Conservation (phyloP, 177 flowering plant species). For the Vitis hybrid region DNA sequence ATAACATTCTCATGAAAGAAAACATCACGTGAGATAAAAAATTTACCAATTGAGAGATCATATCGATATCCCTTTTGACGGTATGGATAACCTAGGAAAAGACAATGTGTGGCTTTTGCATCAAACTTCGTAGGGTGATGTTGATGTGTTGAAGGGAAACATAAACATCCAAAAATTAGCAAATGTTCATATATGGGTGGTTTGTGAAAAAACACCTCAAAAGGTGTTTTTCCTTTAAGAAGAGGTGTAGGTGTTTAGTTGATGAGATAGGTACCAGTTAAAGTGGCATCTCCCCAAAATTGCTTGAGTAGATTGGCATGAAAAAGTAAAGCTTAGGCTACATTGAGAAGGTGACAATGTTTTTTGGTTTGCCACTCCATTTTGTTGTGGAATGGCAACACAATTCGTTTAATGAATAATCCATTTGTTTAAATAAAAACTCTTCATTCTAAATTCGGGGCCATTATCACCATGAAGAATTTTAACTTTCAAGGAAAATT, state of each 20-base stretch:
- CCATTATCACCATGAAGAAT: constrained; percentile 7
- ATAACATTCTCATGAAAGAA: too few species aligned
- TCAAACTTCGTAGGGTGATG: constrained; percentile 15
- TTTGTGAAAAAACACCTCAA: constrained; percentile 14
- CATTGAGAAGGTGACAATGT: constrained; percentile 14
- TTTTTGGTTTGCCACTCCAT: constrained; percentile 6
- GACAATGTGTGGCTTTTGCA: constrained; percentile 8
- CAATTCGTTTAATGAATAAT: constrained; percentile 15
- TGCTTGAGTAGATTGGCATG: constrained; percentile 11
- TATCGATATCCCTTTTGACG: not conserved
- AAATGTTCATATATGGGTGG: constrained; percentile 13
- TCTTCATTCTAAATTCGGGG: constrained; percentile 10
- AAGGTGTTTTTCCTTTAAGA: constrained; percentile 10
- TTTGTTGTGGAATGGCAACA: constrained; percentile 17
- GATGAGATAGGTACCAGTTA: constrained; percentile 14
- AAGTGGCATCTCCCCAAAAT: constrained; percentile 20
- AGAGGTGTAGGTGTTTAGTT: constrained; percentile 18
- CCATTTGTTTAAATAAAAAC: constrained; percentile 10
- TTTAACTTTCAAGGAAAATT: constrained; percentile 8
- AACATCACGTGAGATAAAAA: constrained; percentile 11
- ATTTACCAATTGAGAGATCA: constrained; percentile 16
- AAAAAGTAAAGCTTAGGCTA: constrained; percentile 7
- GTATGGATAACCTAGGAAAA: not conserved
- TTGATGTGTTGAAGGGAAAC: constrained; percentile 8
- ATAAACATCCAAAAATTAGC: constrained; percentile 7